Evolutionary conservation across 2,329 filamentous ascomycete genomes (phyloP).

Genomic region (Trichoderma afroharzianum): DNA sequence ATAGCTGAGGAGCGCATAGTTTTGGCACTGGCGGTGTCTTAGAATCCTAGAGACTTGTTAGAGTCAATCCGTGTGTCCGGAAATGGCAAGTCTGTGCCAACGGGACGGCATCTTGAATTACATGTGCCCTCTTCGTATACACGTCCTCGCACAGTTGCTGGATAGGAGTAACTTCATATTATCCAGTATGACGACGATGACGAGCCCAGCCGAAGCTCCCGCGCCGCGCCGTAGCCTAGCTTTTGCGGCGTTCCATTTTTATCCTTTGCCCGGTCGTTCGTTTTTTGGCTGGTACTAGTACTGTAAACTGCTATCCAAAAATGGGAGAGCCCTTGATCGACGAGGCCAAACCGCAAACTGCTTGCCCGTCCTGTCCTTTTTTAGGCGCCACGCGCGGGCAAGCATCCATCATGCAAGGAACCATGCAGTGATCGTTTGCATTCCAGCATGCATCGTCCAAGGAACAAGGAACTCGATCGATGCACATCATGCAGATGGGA

Average conservation of each 20-base stretch:
- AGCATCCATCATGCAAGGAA: slow-evolving; percentile 21
- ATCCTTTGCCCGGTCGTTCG: background rate
- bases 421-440: slow-evolving; percentile 13
- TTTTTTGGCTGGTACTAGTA: background rate
- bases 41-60: background rate
- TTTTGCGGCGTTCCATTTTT: background rate
- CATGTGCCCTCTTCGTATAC: background rate
- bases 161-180: background rate
- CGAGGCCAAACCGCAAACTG: background rate
- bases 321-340: background rate
- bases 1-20: background rate
- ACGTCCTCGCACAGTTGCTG: background rate
- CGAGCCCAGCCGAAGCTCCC: slow-evolving; percentile 4
- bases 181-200: background rate
- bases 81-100: background rate
- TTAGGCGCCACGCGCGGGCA: background rate
- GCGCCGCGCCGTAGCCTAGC: background rate
- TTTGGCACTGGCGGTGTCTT: background rate
- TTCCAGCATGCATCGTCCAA: background rate
- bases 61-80: background rate
- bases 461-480: slow-evolving; percentile 24
- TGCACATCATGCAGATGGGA: slow-evolving; percentile 28
- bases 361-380: background rate
- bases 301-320: background rate
- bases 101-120: background rate